These are phyloP conservation scores for Cyclotella distinguenda DNA, from an alignment of 108 stramenopile genomes.

Conservation along the genomic window DNA sequence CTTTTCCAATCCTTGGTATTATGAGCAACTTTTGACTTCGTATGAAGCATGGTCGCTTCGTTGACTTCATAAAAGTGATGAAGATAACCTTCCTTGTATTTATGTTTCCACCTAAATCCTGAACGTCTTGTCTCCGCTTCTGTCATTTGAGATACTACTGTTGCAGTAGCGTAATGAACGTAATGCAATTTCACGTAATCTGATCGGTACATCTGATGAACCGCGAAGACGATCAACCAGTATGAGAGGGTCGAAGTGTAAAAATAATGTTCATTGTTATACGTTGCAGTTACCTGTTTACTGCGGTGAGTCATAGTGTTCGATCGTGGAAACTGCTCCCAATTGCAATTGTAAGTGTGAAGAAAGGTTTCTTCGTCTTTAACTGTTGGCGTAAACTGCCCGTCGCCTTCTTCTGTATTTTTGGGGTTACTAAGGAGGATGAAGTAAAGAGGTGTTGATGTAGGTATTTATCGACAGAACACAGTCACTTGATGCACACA, in stretches of 20 bases:
- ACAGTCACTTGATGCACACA: neutral
- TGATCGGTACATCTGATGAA: slow-evolving; percentile 56
- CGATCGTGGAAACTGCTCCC: slow-evolving; percentile 64
- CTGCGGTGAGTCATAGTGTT: slow-evolving; percentile 77
- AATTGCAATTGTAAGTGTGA: slow-evolving; percentile 87
- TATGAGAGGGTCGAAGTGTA: neutral
- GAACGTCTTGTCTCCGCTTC: slow-evolving; percentile 45
- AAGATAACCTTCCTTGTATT: slow-evolving; percentile 54
- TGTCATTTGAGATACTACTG: slow-evolving; percentile 60
- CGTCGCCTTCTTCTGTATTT: slow-evolving; percentile 20
- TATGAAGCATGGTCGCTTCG: slow-evolving; percentile 86
- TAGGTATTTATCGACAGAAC: neutral
- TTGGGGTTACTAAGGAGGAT: slow-evolving; percentile 28
- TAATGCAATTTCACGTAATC: slow-evolving; percentile 86
- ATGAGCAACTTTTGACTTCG: slow-evolving; percentile 75
- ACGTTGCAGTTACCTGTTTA: slow-evolving; percentile 55
- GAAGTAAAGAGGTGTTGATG: neutral
- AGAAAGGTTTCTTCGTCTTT: slow-evolving; percentile 64
- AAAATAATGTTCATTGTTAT: neutral
- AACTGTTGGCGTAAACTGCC: slow-evolving; percentile 49
- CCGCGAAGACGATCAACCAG: neutral
- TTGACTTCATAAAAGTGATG: slow-evolving; percentile 67
- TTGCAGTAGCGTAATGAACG: slow-evolving; percentile 84
- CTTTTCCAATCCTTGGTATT: slow-evolving; percentile 63
- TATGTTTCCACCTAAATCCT: slow-evolving; percentile 35